Percentiles rank a stretch among this genome's conserved stretches.
Evolutionary conservation across 139 green algal genomes (phyloP).

Genomic region (Tetradesmus obliquus): DNA sequence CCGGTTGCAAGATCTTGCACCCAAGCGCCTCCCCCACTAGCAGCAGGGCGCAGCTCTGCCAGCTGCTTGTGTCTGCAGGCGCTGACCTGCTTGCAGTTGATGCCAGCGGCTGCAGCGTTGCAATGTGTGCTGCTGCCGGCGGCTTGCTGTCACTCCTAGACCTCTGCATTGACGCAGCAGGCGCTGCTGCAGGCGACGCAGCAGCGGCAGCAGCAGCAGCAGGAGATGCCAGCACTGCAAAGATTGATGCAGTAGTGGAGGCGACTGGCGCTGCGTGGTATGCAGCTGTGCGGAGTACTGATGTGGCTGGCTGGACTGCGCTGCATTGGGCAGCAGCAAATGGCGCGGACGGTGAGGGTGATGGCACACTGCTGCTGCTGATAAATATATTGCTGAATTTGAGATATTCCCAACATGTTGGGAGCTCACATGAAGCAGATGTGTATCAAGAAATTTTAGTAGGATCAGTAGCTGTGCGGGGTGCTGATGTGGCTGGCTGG

Average conservation of each 20-base stretch:
- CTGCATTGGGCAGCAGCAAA: conserved; percentile 42
- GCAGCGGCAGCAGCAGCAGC: conserved; percentile 13
- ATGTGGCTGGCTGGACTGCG: conserved; percentile 36
- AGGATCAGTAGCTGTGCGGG: not conserved
- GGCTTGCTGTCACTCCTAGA: conserved; percentile 5
- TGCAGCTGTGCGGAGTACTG: not conserved
- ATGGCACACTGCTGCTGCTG: not conserved
- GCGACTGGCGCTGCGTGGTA: not conserved
- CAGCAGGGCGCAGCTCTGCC: not conserved
- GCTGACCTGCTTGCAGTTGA: conserved; percentile 1
- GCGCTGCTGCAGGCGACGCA: not conserved
- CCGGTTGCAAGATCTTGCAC: not conserved
- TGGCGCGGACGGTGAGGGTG: conserved; percentile 11
- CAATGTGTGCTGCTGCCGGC: conserved; percentile 32
- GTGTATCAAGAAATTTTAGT: no score
- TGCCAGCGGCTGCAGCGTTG: not conserved
- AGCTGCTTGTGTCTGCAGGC: not conserved
- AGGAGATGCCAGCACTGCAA: not conserved
- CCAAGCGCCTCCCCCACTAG: not conserved
- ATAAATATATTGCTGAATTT: no score
- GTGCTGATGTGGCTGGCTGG: conserved; percentile 27
- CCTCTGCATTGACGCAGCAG: not conserved
- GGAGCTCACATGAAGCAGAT: no score
- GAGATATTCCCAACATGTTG: no score
- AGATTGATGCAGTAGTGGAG: not conserved